These are phyloP conservation scores for Claviceps sp. DNA, from an alignment of 2,329 filamentous ascomycete species.

Conservation along the genomic window DNA sequence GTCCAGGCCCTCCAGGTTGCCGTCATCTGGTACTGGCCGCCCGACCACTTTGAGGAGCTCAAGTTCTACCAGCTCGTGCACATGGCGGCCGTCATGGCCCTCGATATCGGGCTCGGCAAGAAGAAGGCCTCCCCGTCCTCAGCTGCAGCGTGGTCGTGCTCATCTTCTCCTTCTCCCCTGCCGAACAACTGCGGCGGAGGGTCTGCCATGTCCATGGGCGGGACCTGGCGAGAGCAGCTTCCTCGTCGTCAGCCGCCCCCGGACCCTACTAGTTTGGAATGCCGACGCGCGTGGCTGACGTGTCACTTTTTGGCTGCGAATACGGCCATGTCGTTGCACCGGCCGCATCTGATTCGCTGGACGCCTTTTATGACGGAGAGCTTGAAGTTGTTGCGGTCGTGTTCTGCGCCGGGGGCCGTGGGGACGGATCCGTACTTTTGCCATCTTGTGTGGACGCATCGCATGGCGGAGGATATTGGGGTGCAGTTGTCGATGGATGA, in stretches of 20 bases:
- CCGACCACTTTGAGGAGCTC: conserved; percentile 70
- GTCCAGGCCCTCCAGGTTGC: conserved; percentile 65
- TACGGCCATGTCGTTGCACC: conserved; percentile 46
- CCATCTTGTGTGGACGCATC: conserved; percentile 45
- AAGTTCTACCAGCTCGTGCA: conserved; percentile 85
- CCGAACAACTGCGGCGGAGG: too few relatives aligned
- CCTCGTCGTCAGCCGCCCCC: conserved; percentile 27
- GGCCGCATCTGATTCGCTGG: conserved; percentile 47
- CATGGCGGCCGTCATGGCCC: conserved; percentile 66
- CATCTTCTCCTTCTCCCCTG: too few relatives aligned
- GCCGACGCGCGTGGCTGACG: conserved; percentile 43
- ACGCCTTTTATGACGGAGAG: conserved; percentile 48
- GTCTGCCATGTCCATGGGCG: too few relatives aligned
- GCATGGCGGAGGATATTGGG: conserved; percentile 54
- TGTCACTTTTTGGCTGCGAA: conserved; percentile 47
- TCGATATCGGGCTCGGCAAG: conserved; percentile 65
- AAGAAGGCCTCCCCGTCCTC: conserved; percentile 7
- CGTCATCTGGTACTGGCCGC: conserved; percentile 76
- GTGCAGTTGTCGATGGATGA: conserved; percentile 57
- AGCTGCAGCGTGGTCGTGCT: too few relatives aligned
- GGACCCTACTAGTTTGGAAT: conserved; percentile 41
- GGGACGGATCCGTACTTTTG: conserved; percentile 45
- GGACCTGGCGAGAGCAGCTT: conserved; percentile 27
- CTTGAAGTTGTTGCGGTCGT: conserved; percentile 39
- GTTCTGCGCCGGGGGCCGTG: conserved; percentile 32